Conservation (phyloP, 768 basidiomycete genomes). For the Thelephora aurantiotincta region DNA sequence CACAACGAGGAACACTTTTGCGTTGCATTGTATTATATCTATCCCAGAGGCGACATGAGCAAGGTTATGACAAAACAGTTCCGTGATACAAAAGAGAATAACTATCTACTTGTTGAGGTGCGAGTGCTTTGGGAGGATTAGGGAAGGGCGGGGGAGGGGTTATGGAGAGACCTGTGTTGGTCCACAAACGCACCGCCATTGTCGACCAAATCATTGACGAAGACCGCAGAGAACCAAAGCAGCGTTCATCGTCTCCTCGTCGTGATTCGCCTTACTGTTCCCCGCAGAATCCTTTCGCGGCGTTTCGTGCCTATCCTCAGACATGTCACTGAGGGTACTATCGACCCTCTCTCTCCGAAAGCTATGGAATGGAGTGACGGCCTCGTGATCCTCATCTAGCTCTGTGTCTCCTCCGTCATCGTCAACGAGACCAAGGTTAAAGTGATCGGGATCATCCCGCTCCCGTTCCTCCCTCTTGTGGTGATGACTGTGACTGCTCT, state of each 20-base stretch:
- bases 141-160: too few relatives aligned
- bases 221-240: constrained; percentile 54
- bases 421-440: constrained; percentile 9
- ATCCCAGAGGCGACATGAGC: too few relatives aligned
- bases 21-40: too few relatives aligned
- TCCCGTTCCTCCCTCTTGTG: constrained; percentile 1
- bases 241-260: constrained; percentile 59
- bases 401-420: constrained; percentile 38
- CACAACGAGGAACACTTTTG: too few relatives aligned
- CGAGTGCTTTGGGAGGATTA: too few relatives aligned
- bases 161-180: too few relatives aligned
- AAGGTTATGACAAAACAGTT: too few relatives aligned
- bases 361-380: constrained; percentile 39
- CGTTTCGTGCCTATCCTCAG: constrained; percentile 5
- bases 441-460: constrained; percentile 3
- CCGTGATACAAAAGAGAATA: too few relatives aligned
- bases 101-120: too few relatives aligned
- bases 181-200: not conserved
- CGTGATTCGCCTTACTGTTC: constrained; percentile 18
- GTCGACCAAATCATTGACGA: constrained; percentile 13
- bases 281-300: constrained; percentile 31
- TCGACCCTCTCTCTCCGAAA: constrained; percentile 2
- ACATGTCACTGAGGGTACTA: constrained; percentile 5
- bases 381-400: constrained; percentile 44
- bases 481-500: too few relatives aligned